Evolutionary conservation across 2,329 filamentous ascomycete genomes (phyloP).

Genomic region (Mollisia scopiformis): DNA sequence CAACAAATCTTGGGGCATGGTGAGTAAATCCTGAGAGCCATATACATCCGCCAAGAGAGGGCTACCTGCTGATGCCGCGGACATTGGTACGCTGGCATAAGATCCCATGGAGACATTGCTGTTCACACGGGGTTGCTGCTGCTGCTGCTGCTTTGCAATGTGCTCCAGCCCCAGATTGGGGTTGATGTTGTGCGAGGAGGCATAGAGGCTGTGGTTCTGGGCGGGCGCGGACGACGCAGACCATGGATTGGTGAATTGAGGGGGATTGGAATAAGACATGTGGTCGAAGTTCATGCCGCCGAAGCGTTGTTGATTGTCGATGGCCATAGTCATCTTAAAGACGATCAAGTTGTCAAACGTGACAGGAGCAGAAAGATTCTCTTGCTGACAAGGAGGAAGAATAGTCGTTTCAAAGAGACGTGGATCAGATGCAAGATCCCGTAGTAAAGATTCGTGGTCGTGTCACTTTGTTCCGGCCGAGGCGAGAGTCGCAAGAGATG

Average conservation of each 20-base stretch:
- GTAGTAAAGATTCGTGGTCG: constrained; percentile 25
- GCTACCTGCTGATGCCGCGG: constrained; percentile 74
- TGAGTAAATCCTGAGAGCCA: constrained; percentile 70
- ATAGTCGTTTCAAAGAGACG: constrained; percentile 24
- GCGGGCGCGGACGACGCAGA: constrained; percentile 58
- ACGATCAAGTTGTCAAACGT: constrained; percentile 17
- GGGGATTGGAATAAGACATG: constrained; percentile 67
- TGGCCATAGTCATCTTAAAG: constrained; percentile 83
- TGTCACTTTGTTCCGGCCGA: constrained; percentile 25
- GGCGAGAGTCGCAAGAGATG: constrained; percentile 25
- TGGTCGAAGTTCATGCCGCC: constrained; percentile 78
- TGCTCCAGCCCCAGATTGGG: constrained; percentile 59
- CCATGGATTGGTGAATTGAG: constrained; percentile 94
- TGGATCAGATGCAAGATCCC: constrained; percentile 38
- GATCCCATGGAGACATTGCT: constrained; percentile 65
- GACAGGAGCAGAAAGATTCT: constrained; percentile 10
- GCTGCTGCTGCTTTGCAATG: constrained; percentile 58
- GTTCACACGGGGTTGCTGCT: constrained; percentile 60
- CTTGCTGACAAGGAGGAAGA: neutral
- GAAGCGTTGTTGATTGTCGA: constrained; percentile 87
- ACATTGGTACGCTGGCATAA: constrained; percentile 72
- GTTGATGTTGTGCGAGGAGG: constrained; percentile 57
- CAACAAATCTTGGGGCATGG: constrained; percentile 74
- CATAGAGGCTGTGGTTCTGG: constrained; percentile 61
- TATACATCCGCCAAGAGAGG: constrained; percentile 59